Evolutionary conservation across 202 grass and related monocot species (phyloP).

Genomic region (Digitaria exilis): DNA sequence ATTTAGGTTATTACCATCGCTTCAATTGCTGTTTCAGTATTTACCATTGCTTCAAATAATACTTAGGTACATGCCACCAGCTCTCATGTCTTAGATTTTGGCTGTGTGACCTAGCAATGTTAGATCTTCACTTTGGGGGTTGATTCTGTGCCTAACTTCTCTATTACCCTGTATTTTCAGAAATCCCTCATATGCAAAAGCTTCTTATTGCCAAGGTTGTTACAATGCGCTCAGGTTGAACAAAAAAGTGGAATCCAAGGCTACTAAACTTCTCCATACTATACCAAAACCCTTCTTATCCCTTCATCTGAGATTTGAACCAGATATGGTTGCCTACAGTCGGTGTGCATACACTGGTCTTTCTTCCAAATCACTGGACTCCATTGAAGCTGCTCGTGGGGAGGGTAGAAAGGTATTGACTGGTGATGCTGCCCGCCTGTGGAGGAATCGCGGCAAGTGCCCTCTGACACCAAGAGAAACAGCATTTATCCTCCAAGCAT

Average conservation of each 20-base stretch:
- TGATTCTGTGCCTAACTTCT: not conserved
- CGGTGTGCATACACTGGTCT: constrained; percentile 69
- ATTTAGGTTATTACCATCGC: not conserved
- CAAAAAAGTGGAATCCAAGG: constrained; percentile 75
- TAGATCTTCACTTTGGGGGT: constrained; percentile 5
- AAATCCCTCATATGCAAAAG: constrained; percentile 81
- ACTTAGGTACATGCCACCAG: not conserved
- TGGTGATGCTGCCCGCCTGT: constrained; percentile 63
- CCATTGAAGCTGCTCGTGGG: constrained; percentile 74
- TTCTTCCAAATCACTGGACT: constrained; percentile 60
- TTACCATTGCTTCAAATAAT: not conserved
- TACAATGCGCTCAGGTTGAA: constrained; percentile 75
- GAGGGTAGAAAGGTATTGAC: constrained; percentile 73
- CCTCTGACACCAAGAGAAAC: constrained; percentile 91
- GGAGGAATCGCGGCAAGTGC: constrained; percentile 92
- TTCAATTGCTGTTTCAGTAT: not conserved
- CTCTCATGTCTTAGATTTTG: not conserved
- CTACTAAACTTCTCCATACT: constrained; percentile 55
- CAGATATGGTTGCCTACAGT: constrained; percentile 94
- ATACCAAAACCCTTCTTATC: constrained; percentile 97
- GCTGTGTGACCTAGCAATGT: constrained; percentile 6
- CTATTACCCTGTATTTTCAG: constrained; percentile 42
- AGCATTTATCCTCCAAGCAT: constrained; percentile 80
- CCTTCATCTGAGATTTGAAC: constrained; percentile 94
- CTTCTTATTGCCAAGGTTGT: constrained; percentile 88